Conservation (phyloP, 73 alveolate genomes). For the Paramecium bursaria region DNA sequence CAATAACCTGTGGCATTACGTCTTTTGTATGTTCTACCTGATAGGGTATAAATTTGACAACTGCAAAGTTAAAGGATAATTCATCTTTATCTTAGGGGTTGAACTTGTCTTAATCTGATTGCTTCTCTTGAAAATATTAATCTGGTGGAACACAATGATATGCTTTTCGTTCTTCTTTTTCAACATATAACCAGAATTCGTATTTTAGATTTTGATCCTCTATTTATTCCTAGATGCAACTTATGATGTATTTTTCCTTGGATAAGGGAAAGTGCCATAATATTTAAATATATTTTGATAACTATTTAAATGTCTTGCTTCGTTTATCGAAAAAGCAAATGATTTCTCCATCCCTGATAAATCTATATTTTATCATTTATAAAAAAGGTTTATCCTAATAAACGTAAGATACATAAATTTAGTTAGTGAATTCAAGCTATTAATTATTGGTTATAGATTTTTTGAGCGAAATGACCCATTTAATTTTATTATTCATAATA, state of each 20-base stretch:
- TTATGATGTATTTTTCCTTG: not conserved
- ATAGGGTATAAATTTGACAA: not conserved
- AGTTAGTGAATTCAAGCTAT: not conserved
- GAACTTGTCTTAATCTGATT: constrained; percentile 4
- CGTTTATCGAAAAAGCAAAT: not conserved
- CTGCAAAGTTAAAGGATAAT: constrained; percentile 21
- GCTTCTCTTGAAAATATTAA: constrained; percentile 7
- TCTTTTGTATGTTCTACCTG: constrained; percentile 14
- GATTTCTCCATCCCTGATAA: not conserved
- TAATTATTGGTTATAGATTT: not conserved
- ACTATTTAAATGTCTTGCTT: not conserved
- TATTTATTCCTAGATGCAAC: not conserved
- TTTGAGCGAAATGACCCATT: no score
- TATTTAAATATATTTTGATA: not conserved
- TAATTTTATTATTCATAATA: no score
- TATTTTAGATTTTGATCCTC: not conserved
- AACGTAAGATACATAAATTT: not conserved
- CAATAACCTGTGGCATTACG: constrained; percentile 63
- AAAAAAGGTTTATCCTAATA: not conserved
- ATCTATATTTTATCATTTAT: not conserved
- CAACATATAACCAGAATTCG: constrained; percentile 2
- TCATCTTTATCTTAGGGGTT: constrained; percentile 11
- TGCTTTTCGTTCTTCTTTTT: constrained; percentile 22
- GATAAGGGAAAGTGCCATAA: constrained; percentile 55
- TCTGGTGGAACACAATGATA: not conserved